Evolutionary conservation across 2,329 filamentous ascomycete genomes (phyloP).

Genomic region (Aspergillus hortae): DNA sequence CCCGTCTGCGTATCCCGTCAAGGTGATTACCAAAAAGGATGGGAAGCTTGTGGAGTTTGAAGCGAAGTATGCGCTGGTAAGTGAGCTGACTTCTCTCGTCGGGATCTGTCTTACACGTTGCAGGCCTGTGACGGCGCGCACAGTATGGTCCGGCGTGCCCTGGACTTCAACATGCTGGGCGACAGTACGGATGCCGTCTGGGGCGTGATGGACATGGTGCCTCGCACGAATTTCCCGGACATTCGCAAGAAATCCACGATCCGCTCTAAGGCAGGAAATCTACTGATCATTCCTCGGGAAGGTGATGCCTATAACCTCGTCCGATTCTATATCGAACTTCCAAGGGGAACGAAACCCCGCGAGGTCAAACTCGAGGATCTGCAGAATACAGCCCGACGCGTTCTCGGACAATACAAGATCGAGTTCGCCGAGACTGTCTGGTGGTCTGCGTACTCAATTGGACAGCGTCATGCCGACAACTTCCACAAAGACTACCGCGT

Average conservation of each 20-base stretch:
- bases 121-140: constrained; percentile 50
- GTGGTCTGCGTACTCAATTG: constrained; percentile 70
- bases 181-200: constrained; percentile 56
- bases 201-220: constrained; percentile 55
- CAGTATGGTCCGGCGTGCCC: constrained; percentile 36
- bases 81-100: background rate
- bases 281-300: constrained; percentile 52
- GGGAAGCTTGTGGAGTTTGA: constrained; percentile 41
- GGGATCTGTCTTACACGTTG: background rate
- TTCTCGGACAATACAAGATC: constrained; percentile 55
- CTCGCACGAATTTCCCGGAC: constrained; percentile 49
- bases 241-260: constrained; percentile 50
- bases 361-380: constrained; percentile 53
- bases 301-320: constrained; percentile 53
- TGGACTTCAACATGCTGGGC: constrained; percentile 54
- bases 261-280: constrained; percentile 44
- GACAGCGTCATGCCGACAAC: constrained; percentile 66
- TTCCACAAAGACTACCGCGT: constrained; percentile 64
- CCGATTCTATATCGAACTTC: constrained; percentile 62
- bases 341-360: constrained; percentile 46
- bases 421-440: constrained; percentile 56
- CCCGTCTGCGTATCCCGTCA: constrained; percentile 42
- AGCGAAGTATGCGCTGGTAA: constrained; percentile 50
- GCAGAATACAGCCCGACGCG: constrained; percentile 49
- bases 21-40: constrained; percentile 41